Conservation (phyloP, 257 asterid genomes). For the Przewalskia tangutica region DNA sequence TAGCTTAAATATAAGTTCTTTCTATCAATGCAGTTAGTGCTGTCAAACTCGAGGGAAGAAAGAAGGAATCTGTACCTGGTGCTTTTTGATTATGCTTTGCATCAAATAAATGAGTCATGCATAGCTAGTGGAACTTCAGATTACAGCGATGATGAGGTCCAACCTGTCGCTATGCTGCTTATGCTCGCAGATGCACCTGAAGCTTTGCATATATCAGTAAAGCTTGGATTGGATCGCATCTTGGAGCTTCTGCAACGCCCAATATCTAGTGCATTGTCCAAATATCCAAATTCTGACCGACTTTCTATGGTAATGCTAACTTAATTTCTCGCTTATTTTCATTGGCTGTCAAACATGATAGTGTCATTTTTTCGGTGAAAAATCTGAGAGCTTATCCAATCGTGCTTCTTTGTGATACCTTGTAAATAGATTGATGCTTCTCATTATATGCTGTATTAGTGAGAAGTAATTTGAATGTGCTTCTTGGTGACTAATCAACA, state of each 20-base stretch:
- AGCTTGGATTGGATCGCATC: slow-evolving; percentile 90
- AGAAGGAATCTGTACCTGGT: slow-evolving; percentile 87
- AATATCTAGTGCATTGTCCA: slow-evolving; percentile 68
- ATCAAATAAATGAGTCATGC: slow-evolving; percentile 80
- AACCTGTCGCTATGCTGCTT: slow-evolving; percentile 89
- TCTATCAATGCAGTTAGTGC: slow-evolving; percentile 58
- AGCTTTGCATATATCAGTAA: slow-evolving; percentile 86
- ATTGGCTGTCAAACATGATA: not conserved
- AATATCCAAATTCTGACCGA: slow-evolving; percentile 81
- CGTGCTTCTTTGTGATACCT: not conserved
- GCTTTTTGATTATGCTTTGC: slow-evolving; percentile 85
- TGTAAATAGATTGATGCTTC: not conserved
- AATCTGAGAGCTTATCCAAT: not conserved
- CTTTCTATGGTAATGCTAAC: slow-evolving; percentile 59
- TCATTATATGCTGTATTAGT: not conserved
- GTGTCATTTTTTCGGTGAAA: not conserved
- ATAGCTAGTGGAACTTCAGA: slow-evolving; percentile 74
- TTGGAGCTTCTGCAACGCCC: slow-evolving; percentile 78
- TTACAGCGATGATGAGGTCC: slow-evolving; percentile 87
- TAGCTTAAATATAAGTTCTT: not conserved
- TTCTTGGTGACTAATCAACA: slow-evolving; percentile 1
- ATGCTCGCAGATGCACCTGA: slow-evolving; percentile 96
- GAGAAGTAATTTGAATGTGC: not conserved
- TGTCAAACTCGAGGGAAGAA: slow-evolving; percentile 84
- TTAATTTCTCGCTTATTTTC: slow-evolving; percentile 1